These are phyloP conservation scores for Phytophthora uliginosa DNA, from an alignment of 352 stramenopile species.

Conservation along the genomic window DNA sequence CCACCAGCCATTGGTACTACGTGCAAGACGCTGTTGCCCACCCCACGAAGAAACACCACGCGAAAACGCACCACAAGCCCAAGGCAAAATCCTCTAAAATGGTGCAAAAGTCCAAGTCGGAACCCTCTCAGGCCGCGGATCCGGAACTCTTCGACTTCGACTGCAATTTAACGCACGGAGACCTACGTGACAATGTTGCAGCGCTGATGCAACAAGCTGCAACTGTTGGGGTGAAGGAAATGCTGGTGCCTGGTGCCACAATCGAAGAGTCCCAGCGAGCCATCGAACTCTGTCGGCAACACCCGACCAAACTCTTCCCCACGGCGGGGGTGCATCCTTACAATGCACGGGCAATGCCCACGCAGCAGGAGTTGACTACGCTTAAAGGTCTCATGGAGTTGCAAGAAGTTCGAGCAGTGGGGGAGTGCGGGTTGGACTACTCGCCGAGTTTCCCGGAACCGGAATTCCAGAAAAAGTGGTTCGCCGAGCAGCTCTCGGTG, in stretches of 20 bases:
- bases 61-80: constrained; percentile 19
- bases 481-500: constrained; percentile 68
- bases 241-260: constrained; percentile 82
- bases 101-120: constrained; percentile 2
- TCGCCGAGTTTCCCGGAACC: constrained; percentile 63
- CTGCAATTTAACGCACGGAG: constrained; percentile 84
- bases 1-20: constrained; percentile 45
- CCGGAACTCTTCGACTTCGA: constrained; percentile 83
- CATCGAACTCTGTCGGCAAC: constrained; percentile 63
- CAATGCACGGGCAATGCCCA: constrained; percentile 60
- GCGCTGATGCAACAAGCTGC: constrained; percentile 49
- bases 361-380: constrained; percentile 37
- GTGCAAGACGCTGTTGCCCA: constrained; percentile 16
- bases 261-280: constrained; percentile 70
- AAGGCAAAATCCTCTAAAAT: constrained; percentile 13
- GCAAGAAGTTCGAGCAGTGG: constrained; percentile 58
- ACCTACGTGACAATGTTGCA: constrained; percentile 55
- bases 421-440: constrained; percentile 88
- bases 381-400: constrained; percentile 48
- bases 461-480: constrained; percentile 70
- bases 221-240: constrained; percentile 63
- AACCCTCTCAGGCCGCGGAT: neutral
- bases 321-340: constrained; percentile 87
- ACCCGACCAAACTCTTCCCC: constrained; percentile 68
- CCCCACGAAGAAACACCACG: constrained; percentile 19